A percentile compares a stretch with the other conserved stretches of the same genome.
phyloP scores from a whole-genome alignment of 129 eudicot genomes.

The Sambucus nigra region DNA sequence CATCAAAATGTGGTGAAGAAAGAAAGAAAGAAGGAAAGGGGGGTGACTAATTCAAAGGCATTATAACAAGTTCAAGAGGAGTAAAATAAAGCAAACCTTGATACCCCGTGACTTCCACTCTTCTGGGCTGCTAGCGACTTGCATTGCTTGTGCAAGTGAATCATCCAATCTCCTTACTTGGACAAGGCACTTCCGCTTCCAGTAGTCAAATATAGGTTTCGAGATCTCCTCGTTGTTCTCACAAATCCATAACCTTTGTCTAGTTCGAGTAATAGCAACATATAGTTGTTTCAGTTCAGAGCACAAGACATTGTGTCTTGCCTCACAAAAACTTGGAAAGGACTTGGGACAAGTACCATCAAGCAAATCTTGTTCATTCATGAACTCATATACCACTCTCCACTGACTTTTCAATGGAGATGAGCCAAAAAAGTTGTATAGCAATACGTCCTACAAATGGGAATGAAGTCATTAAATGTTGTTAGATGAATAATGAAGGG shows the following conservation, averaged over 20 bases:
- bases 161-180: constrained; percentile 54
- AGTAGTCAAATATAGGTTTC: constrained; percentile 73
- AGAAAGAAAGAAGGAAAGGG: neutral
- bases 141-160: constrained; percentile 68
- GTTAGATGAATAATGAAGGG: no score
- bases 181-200: constrained; percentile 52
- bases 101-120: constrained; percentile 70
- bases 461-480: no score
- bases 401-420: constrained; percentile 57
- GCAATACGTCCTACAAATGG: constrained; percentile 51
- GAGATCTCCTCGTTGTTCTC: constrained; percentile 60
- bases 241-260: constrained; percentile 80
- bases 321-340: constrained; percentile 40
- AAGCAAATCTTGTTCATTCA: constrained; percentile 45
- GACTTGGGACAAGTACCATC: constrained; percentile 26
- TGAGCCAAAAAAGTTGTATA: constrained; percentile 82
- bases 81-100: neutral
- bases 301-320: constrained; percentile 56
- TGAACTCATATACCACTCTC: constrained; percentile 63
- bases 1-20: neutral
- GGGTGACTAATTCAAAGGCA: no score
- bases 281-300: constrained; percentile 74
- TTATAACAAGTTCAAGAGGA: neutral
- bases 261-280: constrained; percentile 81
- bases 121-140: constrained; percentile 66